A percentile compares a stretch with the other conserved stretches of the same genome.
These are phyloP conservation scores for Phytophthora rubi DNA, from an alignment of 352 stramenopile genomes.

Conservation along the genomic window DNA sequence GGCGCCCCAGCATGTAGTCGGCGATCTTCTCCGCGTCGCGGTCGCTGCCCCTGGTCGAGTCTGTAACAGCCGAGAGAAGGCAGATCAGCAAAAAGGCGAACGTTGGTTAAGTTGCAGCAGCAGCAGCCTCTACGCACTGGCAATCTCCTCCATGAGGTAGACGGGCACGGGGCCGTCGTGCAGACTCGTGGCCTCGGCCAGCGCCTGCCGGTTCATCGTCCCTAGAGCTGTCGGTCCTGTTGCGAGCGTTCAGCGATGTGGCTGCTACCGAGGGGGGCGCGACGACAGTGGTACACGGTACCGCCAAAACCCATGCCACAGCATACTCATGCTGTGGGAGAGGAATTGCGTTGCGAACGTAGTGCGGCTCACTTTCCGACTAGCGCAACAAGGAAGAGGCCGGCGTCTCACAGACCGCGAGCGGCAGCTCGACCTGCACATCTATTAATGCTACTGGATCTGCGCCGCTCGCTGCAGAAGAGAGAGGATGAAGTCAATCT, in stretches of 20 bases:
- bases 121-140: slow-evolving; percentile 49
- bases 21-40: slow-evolving; percentile 81
- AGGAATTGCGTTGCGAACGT: not conserved
- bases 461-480: slow-evolving; percentile 23
- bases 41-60: slow-evolving; percentile 60
- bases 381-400: slow-evolving; percentile 29
- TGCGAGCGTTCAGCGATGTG: slow-evolving; percentile 23
- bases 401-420: slow-evolving; percentile 64
- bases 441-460: slow-evolving; percentile 41
- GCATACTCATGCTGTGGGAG: not conserved
- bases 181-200: slow-evolving; percentile 84
- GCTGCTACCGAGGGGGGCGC: slow-evolving; percentile 3
- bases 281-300: slow-evolving; percentile 25
- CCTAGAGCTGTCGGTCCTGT: not conserved
- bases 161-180: slow-evolving; percentile 82
- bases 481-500: slow-evolving; percentile 28
- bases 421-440: slow-evolving; percentile 45
- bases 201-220: slow-evolving; percentile 79
- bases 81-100: not conserved
- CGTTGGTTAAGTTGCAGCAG: not conserved
- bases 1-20: slow-evolving; percentile 76
- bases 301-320: not conserved
- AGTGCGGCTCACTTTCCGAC: not conserved
- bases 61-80: slow-evolving; percentile 32
- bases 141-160: slow-evolving; percentile 89